phyloP scores from a whole-genome alignment of 352 stramenopile genomes.

The Phytopythium mirpurense region DNA sequence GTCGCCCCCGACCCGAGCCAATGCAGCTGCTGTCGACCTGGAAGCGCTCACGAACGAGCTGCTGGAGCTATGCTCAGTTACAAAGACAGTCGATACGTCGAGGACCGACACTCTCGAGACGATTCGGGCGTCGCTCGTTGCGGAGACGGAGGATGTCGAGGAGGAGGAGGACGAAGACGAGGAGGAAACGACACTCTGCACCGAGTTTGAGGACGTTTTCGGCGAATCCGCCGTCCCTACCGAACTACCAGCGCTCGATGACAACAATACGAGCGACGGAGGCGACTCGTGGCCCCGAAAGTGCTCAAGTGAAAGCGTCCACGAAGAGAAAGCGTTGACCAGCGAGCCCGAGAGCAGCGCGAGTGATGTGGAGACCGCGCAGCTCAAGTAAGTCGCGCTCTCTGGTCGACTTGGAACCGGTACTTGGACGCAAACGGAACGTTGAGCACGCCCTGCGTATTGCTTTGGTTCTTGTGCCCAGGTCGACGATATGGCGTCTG shows the following conservation, averaged over 20 bases:
- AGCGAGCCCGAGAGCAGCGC: not conserved
- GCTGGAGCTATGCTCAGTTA: slow-evolving; percentile 11
- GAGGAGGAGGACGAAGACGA: not conserved
- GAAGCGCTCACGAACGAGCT: slow-evolving; percentile 17
- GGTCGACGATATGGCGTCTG: slow-evolving; percentile 46
- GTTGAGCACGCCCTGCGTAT: no score
- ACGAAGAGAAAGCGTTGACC: not conserved
- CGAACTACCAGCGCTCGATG: not conserved
- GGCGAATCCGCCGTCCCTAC: not conserved
- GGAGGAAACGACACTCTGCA: not conserved
- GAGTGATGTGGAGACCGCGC: slow-evolving; percentile 9
- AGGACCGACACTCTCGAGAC: slow-evolving; percentile 8
- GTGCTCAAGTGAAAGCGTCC: not conserved
- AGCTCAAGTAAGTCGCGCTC: slow-evolving; percentile 19
- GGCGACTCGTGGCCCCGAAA: not conserved
- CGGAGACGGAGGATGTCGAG: not conserved
- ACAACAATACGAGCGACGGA: slow-evolving; percentile 2
- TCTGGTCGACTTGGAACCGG: not conserved
- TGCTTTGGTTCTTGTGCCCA: no score
- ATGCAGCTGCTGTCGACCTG: slow-evolving; percentile 1
- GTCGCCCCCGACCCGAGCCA: not conserved
- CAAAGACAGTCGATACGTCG: not conserved
- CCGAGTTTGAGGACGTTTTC: slow-evolving; percentile 1
- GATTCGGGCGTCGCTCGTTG: not conserved
- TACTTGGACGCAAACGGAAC: not conserved